Evolutionary conservation across 2,329 filamentous ascomycete genomes (phyloP), one percentile per base, ranked within the genome.

Genomic region (Orbilia brochopaga): DNA sequence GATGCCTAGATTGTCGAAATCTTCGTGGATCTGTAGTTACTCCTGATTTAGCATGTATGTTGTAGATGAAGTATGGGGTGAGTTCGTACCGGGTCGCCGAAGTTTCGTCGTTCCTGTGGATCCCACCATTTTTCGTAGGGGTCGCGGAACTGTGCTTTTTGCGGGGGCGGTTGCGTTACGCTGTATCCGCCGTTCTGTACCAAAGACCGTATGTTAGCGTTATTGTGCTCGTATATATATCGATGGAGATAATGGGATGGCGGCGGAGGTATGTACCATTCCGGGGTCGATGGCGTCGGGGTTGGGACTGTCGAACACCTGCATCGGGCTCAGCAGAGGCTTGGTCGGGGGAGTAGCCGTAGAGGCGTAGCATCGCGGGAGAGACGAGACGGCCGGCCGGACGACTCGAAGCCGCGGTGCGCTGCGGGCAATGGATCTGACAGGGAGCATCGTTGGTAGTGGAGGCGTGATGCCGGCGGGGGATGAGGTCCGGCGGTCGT

Each of bases 41-140:
- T 32, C 27, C 37, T 4, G 4, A 2, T 42, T 52, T 32, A 23
- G 15, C 19, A 13, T 17, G n/a, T 23, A 11, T 19, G 13, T 24
- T 32, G 27, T 8, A 32, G 8, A n/a, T n/a, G n/a, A 24, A n/a
- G n/a, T 50, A 19, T 7, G 6, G 6, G 46, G 17, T 50, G 7
- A n/a, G 46, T 19, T 15, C 5, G 30, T 70, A 77, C 87, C 11
- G 93, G 91, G 81, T 99, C 95, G 81, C 92, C 92, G 79, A 90
- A 97, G 85, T 99, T 97, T 78, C 94, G 87, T 79, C 92, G 88
- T 81, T 97, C 94, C 82, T 99, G 94, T 81, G 92, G 90, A 82
- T 99, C 93, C 91, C 92, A 97, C 91, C 92, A 99, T 79, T 91
- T 88, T 79, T 81, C 93, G 80, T 97, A 86, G 37, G 95, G 94